These are phyloP conservation scores for Penicillium diatomitis DNA, from an alignment of 495 filamentous ascomycete genomes.

Conservation along the genomic window DNA sequence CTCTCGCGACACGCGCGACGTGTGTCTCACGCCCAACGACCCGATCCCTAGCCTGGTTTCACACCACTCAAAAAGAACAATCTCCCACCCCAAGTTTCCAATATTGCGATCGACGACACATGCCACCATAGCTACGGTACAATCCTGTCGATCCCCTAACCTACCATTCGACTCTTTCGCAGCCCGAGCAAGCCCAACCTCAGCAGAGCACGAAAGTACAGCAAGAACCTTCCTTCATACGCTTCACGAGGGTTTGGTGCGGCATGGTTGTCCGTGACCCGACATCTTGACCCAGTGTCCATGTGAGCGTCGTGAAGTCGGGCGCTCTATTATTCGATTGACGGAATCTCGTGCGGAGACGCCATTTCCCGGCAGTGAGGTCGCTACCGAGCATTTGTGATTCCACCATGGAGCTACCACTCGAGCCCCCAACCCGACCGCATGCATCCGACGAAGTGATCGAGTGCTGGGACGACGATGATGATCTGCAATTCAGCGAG, in stretches of 20 bases:
- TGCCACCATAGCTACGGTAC: too few species aligned
- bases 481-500: constrained; percentile 65
- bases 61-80: not conserved
- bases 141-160: too few species aligned
- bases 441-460: constrained; percentile 46
- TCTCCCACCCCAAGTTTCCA: not conserved
- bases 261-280: constrained; percentile 28
- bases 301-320: constrained; percentile 17
- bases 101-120: not conserved
- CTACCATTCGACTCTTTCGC: too few species aligned
- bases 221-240: too few species aligned
- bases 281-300: constrained; percentile 9
- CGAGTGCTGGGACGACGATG: constrained; percentile 88
- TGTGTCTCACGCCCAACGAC: not conserved
- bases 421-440: constrained; percentile 40
- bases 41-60: not conserved
- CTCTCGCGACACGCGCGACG: too few species aligned
- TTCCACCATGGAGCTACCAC: constrained; percentile 46
- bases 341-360: not conserved
- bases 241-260: not conserved
- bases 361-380: too few species aligned
- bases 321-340: constrained; percentile 14
- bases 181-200: too few species aligned
- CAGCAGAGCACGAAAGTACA: too few species aligned
- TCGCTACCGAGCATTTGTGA: too few species aligned